Evolutionary conservation across 495 filamentous ascomycete species (phyloP).

Genomic region (Neurospora sp.): DNA sequence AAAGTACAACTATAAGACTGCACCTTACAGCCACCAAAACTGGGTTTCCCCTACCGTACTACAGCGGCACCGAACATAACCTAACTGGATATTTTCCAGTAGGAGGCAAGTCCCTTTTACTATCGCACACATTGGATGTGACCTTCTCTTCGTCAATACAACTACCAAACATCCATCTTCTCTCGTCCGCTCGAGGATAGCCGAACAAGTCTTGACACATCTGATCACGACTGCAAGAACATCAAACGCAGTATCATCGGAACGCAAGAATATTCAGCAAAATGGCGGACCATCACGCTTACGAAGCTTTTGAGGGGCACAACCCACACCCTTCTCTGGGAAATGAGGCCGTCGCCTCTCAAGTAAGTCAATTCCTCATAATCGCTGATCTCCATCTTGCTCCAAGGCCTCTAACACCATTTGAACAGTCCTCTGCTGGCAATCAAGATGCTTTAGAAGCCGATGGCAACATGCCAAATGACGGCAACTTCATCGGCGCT

Average conservation of each 20-base stretch:
- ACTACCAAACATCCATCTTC: background rate
- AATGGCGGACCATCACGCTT: too few relatives aligned
- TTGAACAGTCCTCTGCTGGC: background rate
- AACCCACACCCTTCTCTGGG: background rate
- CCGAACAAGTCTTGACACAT: background rate
- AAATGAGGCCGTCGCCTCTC: background rate
- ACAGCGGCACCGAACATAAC: too few relatives aligned
- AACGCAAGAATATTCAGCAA: too few relatives aligned
- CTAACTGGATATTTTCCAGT: background rate
- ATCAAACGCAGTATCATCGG: too few relatives aligned
- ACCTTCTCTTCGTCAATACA: background rate
- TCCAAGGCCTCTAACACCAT: background rate
- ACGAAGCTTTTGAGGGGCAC: background rate
- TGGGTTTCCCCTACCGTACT: too few relatives aligned
- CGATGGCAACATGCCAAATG: background rate
- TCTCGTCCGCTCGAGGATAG: background rate
- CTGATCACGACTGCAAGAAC: background rate
- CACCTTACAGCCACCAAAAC: too few relatives aligned
- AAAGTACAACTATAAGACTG: too few relatives aligned
- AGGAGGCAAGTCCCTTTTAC: background rate
- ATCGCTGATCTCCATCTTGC: background rate
- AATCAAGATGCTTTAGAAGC: background rate
- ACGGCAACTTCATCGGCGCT: background rate
- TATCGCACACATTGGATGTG: too few relatives aligned
- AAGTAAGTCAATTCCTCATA: background rate